Percentiles rank a stretch among this genome's conserved stretches.
Conservation (phyloP, 805 yeast genomes). For the Metschnikowia proteae region DNA sequence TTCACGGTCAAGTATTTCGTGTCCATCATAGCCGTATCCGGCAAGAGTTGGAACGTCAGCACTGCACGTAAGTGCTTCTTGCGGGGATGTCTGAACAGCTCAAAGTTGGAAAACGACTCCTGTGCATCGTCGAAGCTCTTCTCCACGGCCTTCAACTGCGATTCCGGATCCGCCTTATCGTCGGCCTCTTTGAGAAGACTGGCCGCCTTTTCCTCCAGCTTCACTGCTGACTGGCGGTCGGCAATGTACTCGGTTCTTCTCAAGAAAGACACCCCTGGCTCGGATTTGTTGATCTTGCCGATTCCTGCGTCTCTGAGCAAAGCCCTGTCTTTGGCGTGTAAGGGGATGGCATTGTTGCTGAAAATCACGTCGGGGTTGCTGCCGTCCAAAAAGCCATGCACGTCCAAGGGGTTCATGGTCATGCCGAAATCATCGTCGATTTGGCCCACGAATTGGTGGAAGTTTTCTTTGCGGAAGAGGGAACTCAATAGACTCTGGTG, state of each 20-base stretch:
- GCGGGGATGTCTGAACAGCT: conserved; percentile 67
- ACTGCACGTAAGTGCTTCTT: conserved; percentile 72
- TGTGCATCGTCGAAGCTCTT: conserved; percentile 66
- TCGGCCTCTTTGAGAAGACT: conserved; percentile 14
- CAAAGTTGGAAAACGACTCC: conserved; percentile 37
- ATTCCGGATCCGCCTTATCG: conserved; percentile 50
- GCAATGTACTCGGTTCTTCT: conserved; percentile 93
- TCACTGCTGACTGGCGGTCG: conserved; percentile 43
- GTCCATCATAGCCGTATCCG: conserved; percentile 90
- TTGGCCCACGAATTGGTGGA: conserved; percentile 53
- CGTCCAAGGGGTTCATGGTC: conserved; percentile 65
- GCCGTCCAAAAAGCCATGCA: conserved; percentile 65
- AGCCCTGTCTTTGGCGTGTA: conserved; percentile 75
- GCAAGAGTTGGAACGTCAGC: conserved; percentile 73
- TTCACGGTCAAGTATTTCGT: conserved; percentile 63
- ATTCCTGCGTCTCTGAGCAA: conserved; percentile 77
- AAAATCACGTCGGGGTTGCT: conserved; percentile 46
- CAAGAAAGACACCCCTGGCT: conserved; percentile 68
- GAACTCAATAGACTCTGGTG: conserved; percentile 58
- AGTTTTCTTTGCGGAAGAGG: conserved; percentile 70
- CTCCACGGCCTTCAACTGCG: conserved; percentile 70
- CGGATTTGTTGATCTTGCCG: conserved; percentile 39
- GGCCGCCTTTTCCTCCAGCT: conserved; percentile 26
- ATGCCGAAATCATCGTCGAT: conserved; percentile 67
- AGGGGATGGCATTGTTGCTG: conserved; percentile 31